Conservation (phyloP, 192 early-diverging fungal species). For the Glomus cerebriforme region DNA sequence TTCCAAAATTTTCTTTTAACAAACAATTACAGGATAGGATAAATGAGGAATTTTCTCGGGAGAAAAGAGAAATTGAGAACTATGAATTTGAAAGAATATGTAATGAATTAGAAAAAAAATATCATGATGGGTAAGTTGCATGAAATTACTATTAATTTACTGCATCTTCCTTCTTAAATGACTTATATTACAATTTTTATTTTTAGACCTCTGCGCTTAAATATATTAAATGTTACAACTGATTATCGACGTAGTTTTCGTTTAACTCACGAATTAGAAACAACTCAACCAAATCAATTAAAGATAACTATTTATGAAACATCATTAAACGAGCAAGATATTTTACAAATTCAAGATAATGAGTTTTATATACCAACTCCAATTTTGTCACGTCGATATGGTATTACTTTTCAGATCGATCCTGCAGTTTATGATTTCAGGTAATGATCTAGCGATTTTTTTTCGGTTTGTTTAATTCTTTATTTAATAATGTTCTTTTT, state of each 20-base stretch:
- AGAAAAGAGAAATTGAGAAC: not conserved
- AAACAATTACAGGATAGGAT: not conserved
- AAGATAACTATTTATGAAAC: not conserved
- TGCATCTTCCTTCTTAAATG: not conserved
- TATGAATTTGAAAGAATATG: not conserved
- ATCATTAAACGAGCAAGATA: not conserved
- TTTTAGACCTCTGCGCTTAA: not conserved
- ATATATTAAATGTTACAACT: not conserved
- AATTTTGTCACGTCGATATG: not conserved
- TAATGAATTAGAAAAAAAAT: not conserved
- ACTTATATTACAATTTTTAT: not conserved
- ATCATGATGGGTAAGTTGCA: not conserved
- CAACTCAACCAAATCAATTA: not conserved
- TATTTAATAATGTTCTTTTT: not conserved
- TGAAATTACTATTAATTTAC: not conserved
- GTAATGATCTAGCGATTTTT: not conserved
- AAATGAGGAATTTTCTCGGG: not conserved
- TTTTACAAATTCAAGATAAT: not conserved
- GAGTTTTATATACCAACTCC: not conserved
- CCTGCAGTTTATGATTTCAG: slow-evolving; percentile 10
- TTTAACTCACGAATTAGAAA: not conserved
- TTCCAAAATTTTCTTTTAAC: not conserved
- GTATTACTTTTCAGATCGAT: not conserved
- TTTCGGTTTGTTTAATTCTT: not conserved
- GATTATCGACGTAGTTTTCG: too few relatives aligned